A percentile compares a stretch with the other conserved stretches of the same genome.
Conservation (phyloP, 2,329 filamentous ascomycete genomes). For the Orbilia quercus region DNA sequence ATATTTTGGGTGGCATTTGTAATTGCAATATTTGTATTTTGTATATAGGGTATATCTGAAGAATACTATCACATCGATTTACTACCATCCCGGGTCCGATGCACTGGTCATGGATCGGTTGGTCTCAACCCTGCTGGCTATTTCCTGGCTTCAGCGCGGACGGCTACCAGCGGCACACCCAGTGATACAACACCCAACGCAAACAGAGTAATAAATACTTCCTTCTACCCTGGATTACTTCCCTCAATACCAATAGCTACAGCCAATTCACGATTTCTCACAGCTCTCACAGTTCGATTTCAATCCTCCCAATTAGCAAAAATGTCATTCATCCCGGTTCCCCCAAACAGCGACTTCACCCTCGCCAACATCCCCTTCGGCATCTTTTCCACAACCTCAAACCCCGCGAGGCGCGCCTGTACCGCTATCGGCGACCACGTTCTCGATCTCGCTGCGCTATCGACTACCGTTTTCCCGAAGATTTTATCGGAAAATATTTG, state of each 20-base stretch:
- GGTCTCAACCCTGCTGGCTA: background rate
- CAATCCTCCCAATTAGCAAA: background rate
- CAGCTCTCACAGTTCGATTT: background rate
- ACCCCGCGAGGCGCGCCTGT: constrained; percentile 72
- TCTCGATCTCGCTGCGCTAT: constrained; percentile 75
- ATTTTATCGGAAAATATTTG: constrained; percentile 21
- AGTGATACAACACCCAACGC: constrained; percentile 25
- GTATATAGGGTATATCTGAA: no score
- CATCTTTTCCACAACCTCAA: constrained; percentile 75
- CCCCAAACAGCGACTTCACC: constrained; percentile 75
- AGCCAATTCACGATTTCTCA: no score
- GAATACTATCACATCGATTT: no score
- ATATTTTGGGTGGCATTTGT: background rate
- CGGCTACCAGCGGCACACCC: constrained; percentile 49
- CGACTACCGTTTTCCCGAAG: constrained; percentile 59
- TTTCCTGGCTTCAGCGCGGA: background rate
- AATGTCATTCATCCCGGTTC: constrained; percentile 66
- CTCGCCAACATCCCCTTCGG: constrained; percentile 85
- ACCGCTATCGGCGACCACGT: constrained; percentile 78
- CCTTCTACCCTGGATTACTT: constrained; percentile 28
- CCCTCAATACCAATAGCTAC: constrained; percentile 1
- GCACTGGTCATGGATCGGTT: no score
- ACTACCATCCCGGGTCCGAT: no score
- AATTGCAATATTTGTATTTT: background rate
- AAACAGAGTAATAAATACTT: constrained; percentile 15